Base-by-base conservation (phyloP, 352 stramenopile genomes). In the Blastocystis sp. region DNA sequence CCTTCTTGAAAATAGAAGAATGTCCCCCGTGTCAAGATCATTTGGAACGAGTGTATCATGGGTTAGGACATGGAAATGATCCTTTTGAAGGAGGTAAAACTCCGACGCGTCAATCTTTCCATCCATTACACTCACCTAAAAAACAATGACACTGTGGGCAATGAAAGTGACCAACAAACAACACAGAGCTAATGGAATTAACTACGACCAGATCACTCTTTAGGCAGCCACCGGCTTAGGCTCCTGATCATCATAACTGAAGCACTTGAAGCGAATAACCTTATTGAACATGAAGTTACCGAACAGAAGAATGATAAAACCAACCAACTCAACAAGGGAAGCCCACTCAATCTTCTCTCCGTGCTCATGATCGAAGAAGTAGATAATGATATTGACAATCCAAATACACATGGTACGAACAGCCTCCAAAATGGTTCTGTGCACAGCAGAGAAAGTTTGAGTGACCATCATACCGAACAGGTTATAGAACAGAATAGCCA, bases 401-500 rank as follows among this genome's bases (percentile, higher is more conserved):
- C 87, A 90, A 30, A 91, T 90, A 59, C 89, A 89, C 42, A 91
- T 57, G 56, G 89, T 91, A 81, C 90, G 81, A 24, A 91, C 42
- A 68, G 66, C 62, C 60, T 91, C 90, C n/a, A 91, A 53, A 89
- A 91, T 87, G 54, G 90, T 91, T 53, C 90, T 62, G 60, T 90
- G 68, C n/a, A 89, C 84, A 27, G 90, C 90, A 76, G 17, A 87
- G 68, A 91, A 82, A 57, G 84, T 66, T 69, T 91, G 90, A 58
- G 90, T 91, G 53, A 91, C 90, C 62, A 64, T 87, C 60, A 91
- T 90, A 75, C 90, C 90, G 60, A 90, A 91, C 17, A 91, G 73
- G 75, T 91, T 91, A 84, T 91, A 91, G 87, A 90, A 89, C 11
- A 90, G 82, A 77, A 91, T 91, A 78, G 73, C 90, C n/a, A 90